A percentile compares a stretch with the other conserved stretches of the same genome.
phyloP scores from a whole-genome alignment of 352 stramenopile species.

The Blastocystis sp. region DNA sequence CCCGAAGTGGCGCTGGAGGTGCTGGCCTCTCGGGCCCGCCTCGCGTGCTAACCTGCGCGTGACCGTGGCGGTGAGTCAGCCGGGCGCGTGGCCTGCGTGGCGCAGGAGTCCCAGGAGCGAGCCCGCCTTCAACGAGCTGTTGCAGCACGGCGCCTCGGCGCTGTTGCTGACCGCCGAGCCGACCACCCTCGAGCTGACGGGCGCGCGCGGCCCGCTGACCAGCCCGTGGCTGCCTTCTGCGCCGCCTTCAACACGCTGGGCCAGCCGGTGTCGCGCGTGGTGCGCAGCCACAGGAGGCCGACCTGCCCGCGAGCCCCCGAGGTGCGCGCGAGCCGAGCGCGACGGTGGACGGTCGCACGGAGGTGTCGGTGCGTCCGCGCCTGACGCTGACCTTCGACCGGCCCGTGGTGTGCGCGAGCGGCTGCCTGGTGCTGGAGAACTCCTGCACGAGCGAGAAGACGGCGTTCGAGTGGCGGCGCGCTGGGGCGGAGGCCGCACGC shows the following conservation, averaged over 20 bases:
- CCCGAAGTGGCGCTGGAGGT: neutral
- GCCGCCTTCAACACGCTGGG: conserved; percentile 18
- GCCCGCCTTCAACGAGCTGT: conserved; percentile 3
- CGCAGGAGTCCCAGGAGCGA: neutral
- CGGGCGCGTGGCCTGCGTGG: conserved; percentile 9
- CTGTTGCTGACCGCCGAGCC: neutral
- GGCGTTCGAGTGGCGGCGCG: neutral
- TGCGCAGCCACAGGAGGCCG: neutral
- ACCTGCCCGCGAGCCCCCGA: neutral
- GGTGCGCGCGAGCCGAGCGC: neutral
- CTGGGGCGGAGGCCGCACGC: neutral
- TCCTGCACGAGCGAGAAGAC: neutral
- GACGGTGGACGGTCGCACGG: conserved; percentile 9
- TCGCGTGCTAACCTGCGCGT: neutral
- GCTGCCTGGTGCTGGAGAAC: conserved; percentile 15
- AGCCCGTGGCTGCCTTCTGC: conserved; percentile 14
- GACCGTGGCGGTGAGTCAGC: neutral
- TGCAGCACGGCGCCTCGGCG: neutral
- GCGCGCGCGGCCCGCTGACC: neutral
- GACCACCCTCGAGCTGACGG: neutral
- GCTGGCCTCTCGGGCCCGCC: neutral
- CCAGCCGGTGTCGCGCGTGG: neutral
- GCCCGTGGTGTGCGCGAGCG: neutral
- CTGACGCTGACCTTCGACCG: conserved; percentile 14
- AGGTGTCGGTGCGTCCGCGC: conserved; percentile 41